Base-by-base conservation (phyloP, 192 early-diverging fungal species). In the Backusella sp. region DNA sequence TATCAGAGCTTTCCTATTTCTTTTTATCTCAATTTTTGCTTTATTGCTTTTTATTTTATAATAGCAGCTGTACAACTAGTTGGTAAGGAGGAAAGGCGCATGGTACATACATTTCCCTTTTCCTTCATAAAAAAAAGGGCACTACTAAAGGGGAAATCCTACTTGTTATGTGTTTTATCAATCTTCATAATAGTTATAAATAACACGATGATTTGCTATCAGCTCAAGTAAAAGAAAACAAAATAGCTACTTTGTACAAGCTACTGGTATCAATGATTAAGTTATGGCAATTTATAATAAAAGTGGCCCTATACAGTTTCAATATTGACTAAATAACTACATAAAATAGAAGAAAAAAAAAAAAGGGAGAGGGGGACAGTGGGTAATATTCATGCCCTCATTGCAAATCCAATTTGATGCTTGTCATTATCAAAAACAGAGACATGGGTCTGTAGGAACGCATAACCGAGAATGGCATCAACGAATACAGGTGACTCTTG, bases 381-480 rank as follows among this genome's bases (percentile, higher is more conserved):
- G 12, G 26, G 56, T 3, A 0, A n/a, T 49, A n/a, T 28, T 62
- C 21, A 62, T 62, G 42, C 70, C 30, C 70, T 71, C 1, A n/a
- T 39, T 32, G 53, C 76, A 28, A 81, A 77, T 2, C 80, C 80
- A 69, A 81, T 66, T 23, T 65, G 59, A 26, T 59, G 49, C 6
- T 73, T 75, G 19, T 77, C 80, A 66, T 72, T 75, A 67, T 81
- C 76, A 71, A 72, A 81, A 2, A 81, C 65, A 1, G 80, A 69
- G n/a, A 77, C 76, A 21, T 67, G 74, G 3, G 70, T 49, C 23
- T 81, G 80, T 7, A 81, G 53, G 35, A 81, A 81, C 0, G 76
- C 76, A 75, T 81, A 81, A 12, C 80, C 80, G 17, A 81, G 73
- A 41, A 81, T 77, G 17, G 76, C 73, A 37, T 46, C 69, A 7